Conservation (phyloP, 2,329 filamentous ascomycete species). For the Penicillium sp. region DNA sequence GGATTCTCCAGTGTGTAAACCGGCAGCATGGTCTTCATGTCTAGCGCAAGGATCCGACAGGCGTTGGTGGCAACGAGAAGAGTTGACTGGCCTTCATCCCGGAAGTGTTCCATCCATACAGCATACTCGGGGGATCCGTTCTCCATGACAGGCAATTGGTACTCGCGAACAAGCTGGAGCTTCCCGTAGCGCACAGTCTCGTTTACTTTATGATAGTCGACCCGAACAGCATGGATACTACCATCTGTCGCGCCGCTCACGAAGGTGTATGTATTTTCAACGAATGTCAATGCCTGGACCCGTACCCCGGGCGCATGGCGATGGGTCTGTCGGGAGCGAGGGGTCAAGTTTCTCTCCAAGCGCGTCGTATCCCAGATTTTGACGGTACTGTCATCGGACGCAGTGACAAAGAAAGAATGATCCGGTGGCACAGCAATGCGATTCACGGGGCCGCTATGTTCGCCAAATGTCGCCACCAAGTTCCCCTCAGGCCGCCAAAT, state of each 20-base stretch:
- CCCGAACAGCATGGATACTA: conserved; percentile 82
- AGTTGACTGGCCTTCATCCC: conserved; percentile 75
- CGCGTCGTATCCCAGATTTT: conserved; percentile 91
- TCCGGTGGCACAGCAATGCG: conserved; percentile 81
- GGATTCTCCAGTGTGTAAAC: conserved; percentile 82
- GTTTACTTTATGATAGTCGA: conserved; percentile 63
- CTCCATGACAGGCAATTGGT: conserved; percentile 59
- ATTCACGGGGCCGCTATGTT: conserved; percentile 80
- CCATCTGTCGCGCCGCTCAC: conserved; percentile 88
- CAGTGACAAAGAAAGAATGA: conserved; percentile 91
- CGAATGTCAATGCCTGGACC: conserved; percentile 81
- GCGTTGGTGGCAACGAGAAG: conserved; percentile 83
- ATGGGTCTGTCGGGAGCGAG: conserved; percentile 83
- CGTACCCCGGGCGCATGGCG: conserved; percentile 68
- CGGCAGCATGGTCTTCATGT: conserved; percentile 81
- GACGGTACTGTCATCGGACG: conserved; percentile 84
- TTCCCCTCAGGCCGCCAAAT: conserved; percentile 82
- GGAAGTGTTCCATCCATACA: conserved; percentile 90
- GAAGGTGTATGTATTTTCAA: conserved; percentile 92
- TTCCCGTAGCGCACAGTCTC: conserved; percentile 73
- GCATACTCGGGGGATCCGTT: conserved; percentile 64
- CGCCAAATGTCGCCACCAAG: conserved; percentile 82
- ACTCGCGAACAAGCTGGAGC: conserved; percentile 72
- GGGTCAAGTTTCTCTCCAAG: conserved; percentile 85
- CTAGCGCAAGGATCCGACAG: conserved; percentile 78